A percentile compares a stretch with the other conserved stretches of the same genome.
phyloP scores from a whole-genome alignment of 2,329 filamentous ascomycete genomes.

The Nigrospora osmanthi region DNA sequence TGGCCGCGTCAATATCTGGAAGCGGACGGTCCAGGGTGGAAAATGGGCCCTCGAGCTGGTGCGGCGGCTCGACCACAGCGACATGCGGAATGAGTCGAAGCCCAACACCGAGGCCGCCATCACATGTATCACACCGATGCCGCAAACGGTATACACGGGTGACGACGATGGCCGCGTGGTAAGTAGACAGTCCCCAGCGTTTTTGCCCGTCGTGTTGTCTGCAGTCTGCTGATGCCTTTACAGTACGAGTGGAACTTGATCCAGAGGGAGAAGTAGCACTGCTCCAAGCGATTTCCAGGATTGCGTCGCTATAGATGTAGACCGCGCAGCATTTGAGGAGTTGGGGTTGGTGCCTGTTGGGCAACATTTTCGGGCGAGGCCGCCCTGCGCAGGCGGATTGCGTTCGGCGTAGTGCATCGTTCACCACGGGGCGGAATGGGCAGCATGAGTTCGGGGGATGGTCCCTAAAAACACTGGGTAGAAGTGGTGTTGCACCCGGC shows the following conservation, averaged over 20 bases:
- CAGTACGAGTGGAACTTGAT: slow-evolving; percentile 58
- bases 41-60: slow-evolving; percentile 72
- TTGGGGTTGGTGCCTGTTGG: too few species aligned
- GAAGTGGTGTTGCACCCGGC: too few species aligned
- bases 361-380: too few species aligned
- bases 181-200: slow-evolving; percentile 30
- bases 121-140: slow-evolving; percentile 78
- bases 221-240: slow-evolving; percentile 6
- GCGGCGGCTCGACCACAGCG: slow-evolving; percentile 73
- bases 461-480: too few species aligned
- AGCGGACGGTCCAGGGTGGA: slow-evolving; percentile 47
- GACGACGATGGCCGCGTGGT: slow-evolving; percentile 91
- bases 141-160: slow-evolving; percentile 80
- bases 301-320: too few species aligned
- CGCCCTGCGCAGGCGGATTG: too few species aligned
- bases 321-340: too few species aligned
- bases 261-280: slow-evolving; percentile 46
- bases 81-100: slow-evolving; percentile 54
- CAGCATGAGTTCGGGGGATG: too few species aligned
- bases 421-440: too few species aligned
- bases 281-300: too few species aligned
- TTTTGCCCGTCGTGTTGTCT: background rate
- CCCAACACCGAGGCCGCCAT: slow-evolving; percentile 60
- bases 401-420: too few species aligned
- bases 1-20: slow-evolving; percentile 77